phyloP scores from a whole-genome alignment of 495 filamentous ascomycete species.

The Xylaria sp. region DNA sequence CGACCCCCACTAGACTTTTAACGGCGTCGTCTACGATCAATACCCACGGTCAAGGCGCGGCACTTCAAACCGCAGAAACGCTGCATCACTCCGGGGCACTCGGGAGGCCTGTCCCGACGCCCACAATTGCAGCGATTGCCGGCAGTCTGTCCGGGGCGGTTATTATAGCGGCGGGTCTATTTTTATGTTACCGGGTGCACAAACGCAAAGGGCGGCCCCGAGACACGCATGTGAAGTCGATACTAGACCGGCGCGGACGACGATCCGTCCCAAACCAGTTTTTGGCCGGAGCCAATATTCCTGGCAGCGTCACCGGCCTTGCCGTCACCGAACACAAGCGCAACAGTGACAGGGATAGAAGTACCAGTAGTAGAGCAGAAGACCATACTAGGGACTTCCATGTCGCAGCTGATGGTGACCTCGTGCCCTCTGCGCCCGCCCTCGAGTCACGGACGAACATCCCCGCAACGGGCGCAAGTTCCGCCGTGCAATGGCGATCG shows the following conservation, averaged over 20 bases:
- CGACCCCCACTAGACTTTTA: constrained; percentile 3
- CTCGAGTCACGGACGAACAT: constrained; percentile 25
- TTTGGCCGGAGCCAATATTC: not conserved
- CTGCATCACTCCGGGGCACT: not conserved
- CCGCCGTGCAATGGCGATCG: constrained; percentile 23
- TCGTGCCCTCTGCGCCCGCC: constrained; percentile 31
- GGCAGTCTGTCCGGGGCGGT: constrained; percentile 32
- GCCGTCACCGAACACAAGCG: constrained; percentile 7
- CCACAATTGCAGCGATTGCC: constrained; percentile 30
- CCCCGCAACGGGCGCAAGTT: constrained; percentile 5
- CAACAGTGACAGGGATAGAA: not conserved
- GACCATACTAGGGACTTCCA: constrained; percentile 2
- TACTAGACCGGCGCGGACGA: constrained; percentile 21
- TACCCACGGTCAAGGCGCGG: not conserved
- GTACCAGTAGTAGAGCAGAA: not conserved
- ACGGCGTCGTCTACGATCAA: constrained; percentile 3
- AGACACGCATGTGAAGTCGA: constrained; percentile 7
- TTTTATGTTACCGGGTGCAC: constrained; percentile 30
- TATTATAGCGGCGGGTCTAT: constrained; percentile 27
- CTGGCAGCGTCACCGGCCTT: constrained; percentile 1
- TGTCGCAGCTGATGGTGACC: constrained; percentile 10
- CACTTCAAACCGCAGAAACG: not conserved
- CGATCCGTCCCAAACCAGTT: constrained; percentile 23
- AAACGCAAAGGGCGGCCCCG: constrained; percentile 32
- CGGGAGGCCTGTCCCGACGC: not conserved